Percentiles rank a stretch among this genome's conserved stretches.
phyloP scores from a whole-genome alignment of 805 yeast species.

The Saccharomycopsis fibuligera region DNA sequence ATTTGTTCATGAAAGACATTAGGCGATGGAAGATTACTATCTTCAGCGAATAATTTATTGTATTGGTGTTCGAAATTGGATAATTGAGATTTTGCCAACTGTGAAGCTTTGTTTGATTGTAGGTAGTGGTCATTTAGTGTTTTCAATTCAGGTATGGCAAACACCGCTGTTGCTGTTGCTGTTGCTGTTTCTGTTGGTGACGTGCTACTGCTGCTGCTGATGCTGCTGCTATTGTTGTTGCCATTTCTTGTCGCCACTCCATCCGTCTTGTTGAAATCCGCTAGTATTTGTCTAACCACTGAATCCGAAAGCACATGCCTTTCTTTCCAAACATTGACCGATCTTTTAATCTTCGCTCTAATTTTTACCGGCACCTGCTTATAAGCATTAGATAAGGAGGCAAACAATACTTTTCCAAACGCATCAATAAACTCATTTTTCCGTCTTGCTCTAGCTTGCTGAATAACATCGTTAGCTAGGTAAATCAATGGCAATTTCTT shows the following conservation, averaged over 20 bases:
- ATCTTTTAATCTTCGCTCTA: slow-evolving; percentile 38
- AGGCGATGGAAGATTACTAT: slow-evolving; percentile 29
- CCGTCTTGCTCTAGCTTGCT: slow-evolving; percentile 61
- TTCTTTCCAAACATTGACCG: slow-evolving; percentile 53
- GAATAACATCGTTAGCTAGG: slow-evolving; percentile 76
- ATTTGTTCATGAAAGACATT: slow-evolving; percentile 26
- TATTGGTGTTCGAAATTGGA: slow-evolving; percentile 24
- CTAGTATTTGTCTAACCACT: slow-evolving; percentile 22
- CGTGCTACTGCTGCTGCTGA: not conserved
- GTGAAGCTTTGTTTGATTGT: not conserved
- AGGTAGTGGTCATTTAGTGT: slow-evolving; percentile 1
- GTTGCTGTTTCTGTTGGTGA: not conserved
- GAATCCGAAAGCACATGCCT: slow-evolving; percentile 37
- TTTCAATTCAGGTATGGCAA: slow-evolving; percentile 5
- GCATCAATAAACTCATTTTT: slow-evolving; percentile 52
- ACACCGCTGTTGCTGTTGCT: not conserved
- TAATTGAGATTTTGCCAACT: slow-evolving; percentile 7
- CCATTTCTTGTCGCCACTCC: not conserved
- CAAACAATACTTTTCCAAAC: slow-evolving; percentile 46
- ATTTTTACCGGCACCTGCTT: slow-evolving; percentile 17
- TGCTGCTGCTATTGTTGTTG: not conserved
- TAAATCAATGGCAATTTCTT: slow-evolving; percentile 56
- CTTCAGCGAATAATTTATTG: slow-evolving; percentile 26
- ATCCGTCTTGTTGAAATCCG: slow-evolving; percentile 9
- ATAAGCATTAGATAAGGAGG: slow-evolving; percentile 30